A percentile compares a stretch with the other conserved stretches of the same genome.
phyloP scores from a whole-genome alignment of 148 eudicot species.

The Nepenthes mirabilis region DNA sequence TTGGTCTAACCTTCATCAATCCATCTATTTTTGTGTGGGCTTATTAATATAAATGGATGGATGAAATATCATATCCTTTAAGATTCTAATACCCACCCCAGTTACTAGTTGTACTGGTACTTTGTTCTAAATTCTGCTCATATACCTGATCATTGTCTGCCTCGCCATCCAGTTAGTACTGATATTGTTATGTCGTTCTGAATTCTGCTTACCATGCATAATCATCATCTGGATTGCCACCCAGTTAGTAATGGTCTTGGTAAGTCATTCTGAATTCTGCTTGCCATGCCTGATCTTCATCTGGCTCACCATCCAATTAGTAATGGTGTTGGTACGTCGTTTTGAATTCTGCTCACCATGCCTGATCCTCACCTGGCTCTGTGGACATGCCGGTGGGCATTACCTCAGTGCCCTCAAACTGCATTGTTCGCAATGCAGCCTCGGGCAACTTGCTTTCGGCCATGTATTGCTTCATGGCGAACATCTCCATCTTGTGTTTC shows the following conservation, averaged over 20 bases:
- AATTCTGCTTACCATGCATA: too few species aligned
- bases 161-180: too few species aligned
- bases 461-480: constrained; percentile 86
- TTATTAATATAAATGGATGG: too few species aligned
- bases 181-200: too few species aligned
- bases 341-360: constrained; percentile 90
- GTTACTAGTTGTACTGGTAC: too few species aligned
- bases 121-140: too few species aligned
- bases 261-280: constrained; percentile 87
- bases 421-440: constrained; percentile 54
- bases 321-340: constrained; percentile 70
- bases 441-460: constrained; percentile 87
- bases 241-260: constrained; percentile 40
- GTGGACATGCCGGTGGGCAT: constrained; percentile 17
- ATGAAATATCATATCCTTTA: too few species aligned
- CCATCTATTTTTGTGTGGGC: too few species aligned
- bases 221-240: too few species aligned
- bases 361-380: constrained; percentile 51
- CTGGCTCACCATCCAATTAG: constrained; percentile 12
- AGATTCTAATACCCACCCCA: too few species aligned
- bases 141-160: too few species aligned
- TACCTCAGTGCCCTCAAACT: constrained; percentile 39
- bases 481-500: constrained; percentile 96
- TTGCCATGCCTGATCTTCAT: constrained; percentile 74
- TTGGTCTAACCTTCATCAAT: too few species aligned